These are phyloP conservation scores for Viridothelium virens DNA, from an alignment of 495 filamentous ascomycete species.

Conservation along the genomic window DNA sequence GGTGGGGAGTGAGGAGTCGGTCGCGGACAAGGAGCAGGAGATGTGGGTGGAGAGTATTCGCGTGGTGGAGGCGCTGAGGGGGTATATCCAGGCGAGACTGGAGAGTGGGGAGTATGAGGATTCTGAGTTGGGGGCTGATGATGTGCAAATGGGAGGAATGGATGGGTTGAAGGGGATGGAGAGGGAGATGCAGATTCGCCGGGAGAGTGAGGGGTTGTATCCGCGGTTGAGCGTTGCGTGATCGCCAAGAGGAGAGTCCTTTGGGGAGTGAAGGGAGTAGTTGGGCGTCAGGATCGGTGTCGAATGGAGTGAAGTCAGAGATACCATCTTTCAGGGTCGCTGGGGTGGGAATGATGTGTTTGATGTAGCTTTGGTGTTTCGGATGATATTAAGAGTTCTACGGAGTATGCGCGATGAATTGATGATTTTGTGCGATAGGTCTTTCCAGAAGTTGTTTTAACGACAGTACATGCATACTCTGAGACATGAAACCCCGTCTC, in stretches of 20 bases:
- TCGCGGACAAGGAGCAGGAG: constrained; percentile 49
- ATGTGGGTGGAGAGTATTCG: constrained; percentile 80
- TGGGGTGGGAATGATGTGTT: not conserved
- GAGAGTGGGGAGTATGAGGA: constrained; percentile 53
- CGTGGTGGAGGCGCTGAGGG: constrained; percentile 64
- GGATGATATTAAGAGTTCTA: too few species aligned
- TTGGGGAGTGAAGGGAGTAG: not conserved
- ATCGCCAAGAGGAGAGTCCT: not conserved
- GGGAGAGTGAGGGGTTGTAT: not conserved
- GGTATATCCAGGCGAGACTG: constrained; percentile 57
- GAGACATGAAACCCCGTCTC: too few species aligned
- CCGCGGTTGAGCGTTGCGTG: not conserved
- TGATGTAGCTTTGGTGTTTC: too few species aligned
- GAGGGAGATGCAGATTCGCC: constrained; percentile 10
- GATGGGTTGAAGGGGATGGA: constrained; percentile 17
- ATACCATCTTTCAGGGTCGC: not conserved
- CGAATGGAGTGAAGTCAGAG: not conserved
- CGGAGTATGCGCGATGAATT: too few species aligned
- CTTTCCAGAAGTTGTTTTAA: too few species aligned
- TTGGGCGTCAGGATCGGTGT: not conserved
- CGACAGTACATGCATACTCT: too few species aligned
- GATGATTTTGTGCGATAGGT: too few species aligned
- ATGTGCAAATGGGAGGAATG: constrained; percentile 15
- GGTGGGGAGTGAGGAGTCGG: not conserved
- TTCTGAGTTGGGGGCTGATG: constrained; percentile 7